Evolutionary conservation across 768 basidiomycete genomes (phyloP).

Genomic region (Lentinus tigrinus): DNA sequence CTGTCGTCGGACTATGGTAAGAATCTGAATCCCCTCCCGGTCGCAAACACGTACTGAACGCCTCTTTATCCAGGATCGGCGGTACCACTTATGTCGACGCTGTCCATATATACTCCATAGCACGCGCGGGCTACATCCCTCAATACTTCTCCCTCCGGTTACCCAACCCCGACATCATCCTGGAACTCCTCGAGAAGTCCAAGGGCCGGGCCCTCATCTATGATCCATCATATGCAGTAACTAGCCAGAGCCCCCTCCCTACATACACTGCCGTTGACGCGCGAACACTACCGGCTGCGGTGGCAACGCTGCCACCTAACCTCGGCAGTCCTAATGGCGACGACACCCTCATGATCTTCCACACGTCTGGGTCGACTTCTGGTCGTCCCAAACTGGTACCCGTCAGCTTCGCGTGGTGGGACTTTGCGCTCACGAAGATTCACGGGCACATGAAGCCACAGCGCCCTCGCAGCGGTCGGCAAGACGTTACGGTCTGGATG

Average conservation of each 20-base stretch:
- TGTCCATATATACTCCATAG: conserved; percentile 71
- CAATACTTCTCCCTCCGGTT: conserved; percentile 79
- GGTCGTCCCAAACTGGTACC: conserved; percentile 80
- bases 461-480: conserved; percentile 45
- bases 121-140: conserved; percentile 74
- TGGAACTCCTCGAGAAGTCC: conserved; percentile 65
- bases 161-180: conserved; percentile 68
- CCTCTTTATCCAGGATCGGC: conserved; percentile 52
- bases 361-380: conserved; percentile 80
- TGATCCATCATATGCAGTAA: conserved; percentile 38
- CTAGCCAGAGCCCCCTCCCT: conserved; percentile 47
- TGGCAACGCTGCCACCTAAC: conserved; percentile 42
- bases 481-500: conserved; percentile 76
- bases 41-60: neutral
- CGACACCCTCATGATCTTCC: conserved; percentile 67
- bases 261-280: conserved; percentile 44
- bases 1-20: conserved; percentile 75
- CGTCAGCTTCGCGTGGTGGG: conserved; percentile 68
- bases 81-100: conserved; percentile 73
- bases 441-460: conserved; percentile 38
- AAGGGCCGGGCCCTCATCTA: conserved; percentile 62
- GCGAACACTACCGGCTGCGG: conserved; percentile 36
- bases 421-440: conserved; percentile 59
- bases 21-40: conserved; percentile 20
- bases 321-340: conserved; percentile 28